phyloP scores from a whole-genome alignment of 768 basidiomycete species.

The Ramaria sp. region DNA sequence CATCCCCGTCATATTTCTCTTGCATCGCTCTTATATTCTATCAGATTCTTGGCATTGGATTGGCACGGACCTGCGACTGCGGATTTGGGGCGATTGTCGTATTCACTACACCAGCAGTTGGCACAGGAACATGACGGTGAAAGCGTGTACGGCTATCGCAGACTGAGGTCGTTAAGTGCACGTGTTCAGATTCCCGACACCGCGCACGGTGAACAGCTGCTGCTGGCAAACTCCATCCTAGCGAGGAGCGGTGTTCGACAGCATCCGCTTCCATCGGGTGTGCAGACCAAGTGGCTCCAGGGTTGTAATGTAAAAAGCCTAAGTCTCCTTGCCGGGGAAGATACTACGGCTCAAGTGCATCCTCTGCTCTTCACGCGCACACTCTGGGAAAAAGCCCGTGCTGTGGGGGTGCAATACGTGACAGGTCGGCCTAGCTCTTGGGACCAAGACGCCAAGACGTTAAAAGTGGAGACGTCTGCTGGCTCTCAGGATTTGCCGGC shows the following conservation, averaged over 20 bases:
- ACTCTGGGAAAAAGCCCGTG: constrained; percentile 19
- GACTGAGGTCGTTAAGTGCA: constrained; percentile 21
- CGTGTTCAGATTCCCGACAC: constrained; percentile 13
- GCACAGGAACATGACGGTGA: constrained; percentile 26
- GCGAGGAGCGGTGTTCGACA: background rate
- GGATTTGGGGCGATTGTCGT: constrained; percentile 25
- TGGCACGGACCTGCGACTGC: constrained; percentile 22
- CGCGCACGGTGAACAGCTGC: constrained; percentile 10
- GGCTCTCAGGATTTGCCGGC: constrained; percentile 16
- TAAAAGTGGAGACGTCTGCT: background rate
- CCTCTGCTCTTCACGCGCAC: constrained; percentile 22
- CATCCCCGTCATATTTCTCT: constrained; percentile 13
- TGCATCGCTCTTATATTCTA: constrained; percentile 23
- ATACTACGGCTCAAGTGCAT: constrained; percentile 8
- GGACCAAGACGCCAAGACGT: constrained; percentile 9
- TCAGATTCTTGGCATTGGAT: constrained; percentile 34
- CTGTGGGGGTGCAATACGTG: constrained; percentile 21
- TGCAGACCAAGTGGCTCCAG: constrained; percentile 1
- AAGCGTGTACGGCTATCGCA: constrained; percentile 29
- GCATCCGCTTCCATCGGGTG: background rate
- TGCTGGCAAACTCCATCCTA: constrained; percentile 6
- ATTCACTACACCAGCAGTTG: constrained; percentile 27
- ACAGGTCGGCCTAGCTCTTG: constrained; percentile 18
- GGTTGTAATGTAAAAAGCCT: background rate
- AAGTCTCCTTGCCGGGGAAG: background rate